Evolutionary conservation across 208 protist genomes (phyloP), one percentile per base, ranked within the genome.

Genomic region (Tritrichomonas foetus): DNA sequence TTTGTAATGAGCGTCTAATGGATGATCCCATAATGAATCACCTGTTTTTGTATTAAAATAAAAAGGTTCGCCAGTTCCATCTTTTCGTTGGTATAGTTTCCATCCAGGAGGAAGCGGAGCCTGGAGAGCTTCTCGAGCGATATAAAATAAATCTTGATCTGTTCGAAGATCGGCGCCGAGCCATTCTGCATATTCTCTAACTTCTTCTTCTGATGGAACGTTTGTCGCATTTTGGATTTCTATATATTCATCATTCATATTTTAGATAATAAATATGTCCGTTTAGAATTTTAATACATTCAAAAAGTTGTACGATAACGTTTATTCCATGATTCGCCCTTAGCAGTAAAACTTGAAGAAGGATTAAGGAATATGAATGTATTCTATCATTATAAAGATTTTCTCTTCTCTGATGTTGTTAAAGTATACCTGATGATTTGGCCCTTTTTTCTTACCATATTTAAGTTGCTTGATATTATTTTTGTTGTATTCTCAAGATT

Each of bases 21-120:
- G 78, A 57, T 89, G 78, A 89, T 89, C 78, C 78, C 78, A 89
- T 53, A 89, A 57, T n/a, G 78, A 89, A n/a, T 89, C 78, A 36
- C 78, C 47, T 39, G 78, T 89, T n/a, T 89, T 49, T 25, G 41
- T 57, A 57, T 89, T 89, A 47, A 61, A 89, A 50, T 89, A 89
- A 89, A 89, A 89, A 33, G 78, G 78, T 44, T 89, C 78, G 25
- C 78, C 78, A 8, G 41, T 39, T 20, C 78, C 78, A 57, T 89
- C 78, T 57, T 89, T 89, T 39, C 47, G 0, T 30, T 89, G 78
- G 78, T 57, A 89, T 89, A 89, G 11, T 57, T 89, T 89, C 78
- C 78, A 89, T 39, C 78, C 78, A 39, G 41, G 27, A 36, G 78
- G 78, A 39, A 89, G 33, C 57, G 44, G 44, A 11, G 47, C 78